Evolutionary conservation across 176 grass and related monocot species (phyloP).

Genomic region (Canna indica): DNA sequence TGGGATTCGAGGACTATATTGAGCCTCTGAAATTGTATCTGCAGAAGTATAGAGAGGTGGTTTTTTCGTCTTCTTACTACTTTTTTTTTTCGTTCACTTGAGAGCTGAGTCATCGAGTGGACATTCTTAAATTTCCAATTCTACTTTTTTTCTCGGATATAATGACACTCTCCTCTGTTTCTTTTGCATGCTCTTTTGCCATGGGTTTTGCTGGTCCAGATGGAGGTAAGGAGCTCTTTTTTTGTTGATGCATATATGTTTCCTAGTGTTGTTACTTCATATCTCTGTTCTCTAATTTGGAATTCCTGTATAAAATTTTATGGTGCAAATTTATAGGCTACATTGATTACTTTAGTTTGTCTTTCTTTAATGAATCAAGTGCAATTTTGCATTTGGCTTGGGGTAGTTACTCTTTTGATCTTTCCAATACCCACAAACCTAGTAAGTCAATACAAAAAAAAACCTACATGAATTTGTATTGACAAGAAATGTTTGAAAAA

Average conservation of each 20-base stretch:
- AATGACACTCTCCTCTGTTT: slow-evolving; percentile 19
- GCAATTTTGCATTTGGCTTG: not conserved
- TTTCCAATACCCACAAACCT: not conserved
- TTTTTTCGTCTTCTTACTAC: not conserved
- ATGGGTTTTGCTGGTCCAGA: slow-evolving; percentile 32
- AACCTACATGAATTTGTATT: not conserved
- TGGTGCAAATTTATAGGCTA: not conserved
- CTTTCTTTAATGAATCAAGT: not conserved
- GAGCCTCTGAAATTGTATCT: slow-evolving; percentile 89
- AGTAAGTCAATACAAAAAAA: not conserved
- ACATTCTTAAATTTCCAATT: no score
- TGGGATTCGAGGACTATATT: slow-evolving; percentile 95
- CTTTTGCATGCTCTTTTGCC: slow-evolving; percentile 23
- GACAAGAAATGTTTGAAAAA: not conserved
- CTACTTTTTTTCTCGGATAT: no score
- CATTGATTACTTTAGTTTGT: not conserved
- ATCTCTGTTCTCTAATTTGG: not conserved
- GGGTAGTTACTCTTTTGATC: not conserved
- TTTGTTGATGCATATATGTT: not conserved
- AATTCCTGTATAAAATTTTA: not conserved
- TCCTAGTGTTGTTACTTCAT: not conserved
- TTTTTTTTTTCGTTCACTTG: not conserved
- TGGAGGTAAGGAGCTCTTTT: slow-evolving; percentile 52
- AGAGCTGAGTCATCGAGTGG: slow-evolving; percentile 6
- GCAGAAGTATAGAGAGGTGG: slow-evolving; percentile 91